Conservation (phyloP, 306 rosid genomes). For the Mimosa pudica region DNA sequence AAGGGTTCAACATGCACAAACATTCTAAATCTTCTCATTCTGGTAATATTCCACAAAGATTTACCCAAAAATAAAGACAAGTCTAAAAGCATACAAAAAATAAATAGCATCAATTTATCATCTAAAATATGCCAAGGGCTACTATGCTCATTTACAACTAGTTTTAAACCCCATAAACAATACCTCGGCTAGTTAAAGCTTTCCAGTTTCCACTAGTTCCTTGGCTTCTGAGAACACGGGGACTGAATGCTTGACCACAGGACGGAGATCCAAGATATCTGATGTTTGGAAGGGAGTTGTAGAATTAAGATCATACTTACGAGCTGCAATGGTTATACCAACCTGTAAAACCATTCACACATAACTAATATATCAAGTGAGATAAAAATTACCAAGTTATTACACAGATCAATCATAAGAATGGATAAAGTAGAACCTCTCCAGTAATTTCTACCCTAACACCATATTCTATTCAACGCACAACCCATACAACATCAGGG, state of each 20-base stretch:
- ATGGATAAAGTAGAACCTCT: background rate
- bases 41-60: background rate
- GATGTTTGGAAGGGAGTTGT: constrained; percentile 76
- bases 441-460: constrained; percentile 12
- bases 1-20: constrained; percentile 22
- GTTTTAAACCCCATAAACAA: constrained; percentile 14
- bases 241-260: constrained; percentile 94
- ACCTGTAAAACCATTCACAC: constrained; percentile 52
- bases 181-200: constrained; percentile 96
- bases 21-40: background rate
- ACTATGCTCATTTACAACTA: background rate
- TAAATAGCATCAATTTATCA: background rate
- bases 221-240: constrained; percentile 96
- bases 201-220: constrained; percentile 96
- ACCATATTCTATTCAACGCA: constrained; percentile 3
- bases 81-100: background rate
- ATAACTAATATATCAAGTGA: background rate
- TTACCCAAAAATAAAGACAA: constrained; percentile 13
- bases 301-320: constrained; percentile 76
- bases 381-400: background rate
- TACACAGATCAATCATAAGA: background rate
- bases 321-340: constrained; percentile 85
- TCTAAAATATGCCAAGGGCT: background rate
- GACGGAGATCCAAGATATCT: constrained; percentile 83
- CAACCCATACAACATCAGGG: background rate